Evolutionary conservation across 371 early-diverging fungal genomes (phyloP), one percentile per base, ranked within the genome.

Genomic region (Mucor circinelloides): DNA sequence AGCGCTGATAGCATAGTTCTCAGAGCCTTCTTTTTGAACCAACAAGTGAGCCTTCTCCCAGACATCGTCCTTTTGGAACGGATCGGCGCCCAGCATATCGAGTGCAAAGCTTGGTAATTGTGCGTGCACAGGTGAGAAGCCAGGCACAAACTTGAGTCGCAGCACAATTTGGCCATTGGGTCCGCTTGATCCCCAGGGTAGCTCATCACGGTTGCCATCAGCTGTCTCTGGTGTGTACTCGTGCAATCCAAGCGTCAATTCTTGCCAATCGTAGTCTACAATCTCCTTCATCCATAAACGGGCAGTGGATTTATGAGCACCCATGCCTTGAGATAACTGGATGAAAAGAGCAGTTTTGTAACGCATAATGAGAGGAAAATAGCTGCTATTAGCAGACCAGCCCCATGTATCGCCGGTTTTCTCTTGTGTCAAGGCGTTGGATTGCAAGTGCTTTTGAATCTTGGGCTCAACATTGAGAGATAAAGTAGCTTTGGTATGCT

Each of bases 61-160:
- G 17, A 59, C 42, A n/a, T 70, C 57, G 13, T 75, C 68, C 12
- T 75, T 72, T 36, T 74, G 66, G 61, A 78, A 78, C 8, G 75
- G 78, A 61, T 78, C 72, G 2, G 75, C 78, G 23, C 78, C 78
- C 30, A 78, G 30, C 73, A 78, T 78, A 55, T 78, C 78, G 23
- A 57, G 34, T 2, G 42, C 62, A 48, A 75, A 78, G 3, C 66
- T 65, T 2, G 64, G 62, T 17, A 78, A 40, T 1, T 70, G 58
- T 8, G 68, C 70, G 36, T 78, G 78, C 8, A 68, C 78, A 61
- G 75, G 70, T 1, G 78, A 74, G 34, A 72, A 75, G 2, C 78
- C 78, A 57, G 78, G 73, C 7, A 72, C 58, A 23, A 78, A 64
- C 30, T 67, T 72, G 31, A 70, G 50, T 17, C 73, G 68, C 17